Evolutionary conservation across 345 rosid genomes (phyloP), one percentile per base, ranked within the genome.

Genomic region (Luvunga scandens): DNA sequence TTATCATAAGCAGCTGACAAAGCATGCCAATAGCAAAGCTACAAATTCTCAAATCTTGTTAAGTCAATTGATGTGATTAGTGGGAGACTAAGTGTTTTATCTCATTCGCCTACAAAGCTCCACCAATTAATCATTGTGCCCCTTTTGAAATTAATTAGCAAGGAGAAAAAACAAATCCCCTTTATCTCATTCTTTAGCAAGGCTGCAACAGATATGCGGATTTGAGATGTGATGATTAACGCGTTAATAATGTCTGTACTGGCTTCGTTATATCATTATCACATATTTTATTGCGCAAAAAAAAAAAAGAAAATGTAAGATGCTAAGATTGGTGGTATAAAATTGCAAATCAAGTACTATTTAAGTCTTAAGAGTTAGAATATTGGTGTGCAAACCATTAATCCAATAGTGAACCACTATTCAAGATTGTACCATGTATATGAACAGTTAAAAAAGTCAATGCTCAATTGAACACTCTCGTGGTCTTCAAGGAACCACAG

Each of bases 61-160:
- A 57, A 42, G 42, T 82, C 85, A 72, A 72, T 78, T 80, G 87
- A 82, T 84, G 84, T 82, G 85, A 86, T 82, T 78, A 80, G 57
- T 12, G 36, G 55, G 81, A 74, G 74, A 73, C 60, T 53, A 76
- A 59, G 72, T 38, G 50, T 72, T 68, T 45, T 38, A 72, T 73
- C 68, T 28, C 61, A 53, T 53, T 66, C 50, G 66, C 22, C 64
- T 16, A 7, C 76, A 7, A 65, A 79, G 16, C 34, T 76, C 71
- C 60, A 71, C 27, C 22, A 24, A 66, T 36, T 63, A 30, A 56
- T 63, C 78, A 75, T 30, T 75, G 63, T n/a, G 31, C 19, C 5
- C 42, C 63, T 45, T 27, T 30, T 7, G 10, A 39, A 42, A 74
- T 74, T 61, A 45, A 63, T 64, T 64, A 16, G 53, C 22, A 14